Evolutionary conservation across 139 green algal genomes (phyloP).

Genomic region (Coelastrella sp.): DNA sequence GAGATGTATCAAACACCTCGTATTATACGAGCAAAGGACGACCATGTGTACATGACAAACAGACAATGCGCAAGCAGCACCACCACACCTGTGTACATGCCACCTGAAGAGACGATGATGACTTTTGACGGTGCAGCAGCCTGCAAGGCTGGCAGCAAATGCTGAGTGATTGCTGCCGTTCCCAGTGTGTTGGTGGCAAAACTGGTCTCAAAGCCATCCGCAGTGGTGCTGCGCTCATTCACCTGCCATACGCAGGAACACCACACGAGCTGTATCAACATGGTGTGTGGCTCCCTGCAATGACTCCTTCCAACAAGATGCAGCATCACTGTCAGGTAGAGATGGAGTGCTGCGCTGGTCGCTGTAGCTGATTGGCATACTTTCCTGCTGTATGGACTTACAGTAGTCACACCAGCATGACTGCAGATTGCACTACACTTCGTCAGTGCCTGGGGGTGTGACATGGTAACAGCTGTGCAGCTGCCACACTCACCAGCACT

Average conservation of each 20-base stretch:
- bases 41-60: neutral
- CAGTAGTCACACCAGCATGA: too few relatives aligned
- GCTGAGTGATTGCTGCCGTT: slow-evolving; percentile 64
- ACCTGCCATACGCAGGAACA: slow-evolving; percentile 45
- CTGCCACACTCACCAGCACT: neutral
- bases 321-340: neutral
- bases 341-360: too few relatives aligned
- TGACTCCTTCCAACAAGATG: neutral
- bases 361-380: too few relatives aligned
- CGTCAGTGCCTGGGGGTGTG: too few relatives aligned
- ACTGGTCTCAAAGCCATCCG: slow-evolving; percentile 70
- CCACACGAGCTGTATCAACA: neutral
- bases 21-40: too few relatives aligned
- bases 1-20: too few relatives aligned
- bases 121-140: slow-evolving; percentile 54
- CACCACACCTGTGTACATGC: slow-evolving; percentile 64
- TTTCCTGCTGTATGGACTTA: too few relatives aligned
- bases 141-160: slow-evolving; percentile 63
- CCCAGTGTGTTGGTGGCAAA: slow-evolving; percentile 81
- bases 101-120: slow-evolving; percentile 71
- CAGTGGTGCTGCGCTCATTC: slow-evolving; percentile 55
- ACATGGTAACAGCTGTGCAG: too few relatives aligned
- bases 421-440: too few relatives aligned
- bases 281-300: too few relatives aligned
- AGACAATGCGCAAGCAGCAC: neutral